Evolutionary conservation across 495 filamentous ascomycete genomes (phyloP).

Genomic region (Aspergillus ellipticus): DNA sequence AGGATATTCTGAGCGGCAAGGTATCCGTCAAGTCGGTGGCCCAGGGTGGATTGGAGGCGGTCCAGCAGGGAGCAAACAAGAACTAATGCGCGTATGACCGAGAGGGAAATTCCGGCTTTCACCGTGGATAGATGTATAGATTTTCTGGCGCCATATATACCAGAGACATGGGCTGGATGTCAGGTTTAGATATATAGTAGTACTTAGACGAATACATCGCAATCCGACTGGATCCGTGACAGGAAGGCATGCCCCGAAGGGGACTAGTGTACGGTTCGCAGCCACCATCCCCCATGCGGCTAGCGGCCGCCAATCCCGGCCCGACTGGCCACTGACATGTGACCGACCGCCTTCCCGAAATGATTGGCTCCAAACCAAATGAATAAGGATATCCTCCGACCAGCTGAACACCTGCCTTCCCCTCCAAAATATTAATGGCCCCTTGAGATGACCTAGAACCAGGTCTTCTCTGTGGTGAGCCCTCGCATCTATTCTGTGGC

Average conservation of each 20-base stretch:
- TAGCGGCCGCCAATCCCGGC: background rate
- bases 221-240: too few species aligned
- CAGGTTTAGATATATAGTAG: background rate
- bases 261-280: slow-evolving; percentile 1
- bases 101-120: background rate
- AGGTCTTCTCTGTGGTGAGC: slow-evolving; percentile 30
- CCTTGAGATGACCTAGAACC: slow-evolving; percentile 26
- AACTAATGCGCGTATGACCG: background rate
- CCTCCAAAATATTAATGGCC: slow-evolving; percentile 14
- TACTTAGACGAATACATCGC: too few species aligned
- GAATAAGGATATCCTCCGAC: slow-evolving; percentile 3
- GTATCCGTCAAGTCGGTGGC: slow-evolving; percentile 28
- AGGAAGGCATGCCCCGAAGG: background rate
- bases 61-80: slow-evolving; percentile 2
- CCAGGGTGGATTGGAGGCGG: slow-evolving; percentile 2
- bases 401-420: slow-evolving; percentile 8
- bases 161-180: background rate
- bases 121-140: background rate
- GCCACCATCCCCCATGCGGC: background rate
- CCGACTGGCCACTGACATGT: slow-evolving; percentile 1
- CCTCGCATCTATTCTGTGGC: slow-evolving; percentile 10
- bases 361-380: background rate
- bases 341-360: background rate
- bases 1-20: slow-evolving; percentile 66
- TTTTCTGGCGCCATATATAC: background rate